Percentiles rank a stretch among this genome's conserved stretches.
These are phyloP conservation scores for Spinacia oleracea DNA, from an alignment of 179 eudicot species.

Conservation along the genomic window DNA sequence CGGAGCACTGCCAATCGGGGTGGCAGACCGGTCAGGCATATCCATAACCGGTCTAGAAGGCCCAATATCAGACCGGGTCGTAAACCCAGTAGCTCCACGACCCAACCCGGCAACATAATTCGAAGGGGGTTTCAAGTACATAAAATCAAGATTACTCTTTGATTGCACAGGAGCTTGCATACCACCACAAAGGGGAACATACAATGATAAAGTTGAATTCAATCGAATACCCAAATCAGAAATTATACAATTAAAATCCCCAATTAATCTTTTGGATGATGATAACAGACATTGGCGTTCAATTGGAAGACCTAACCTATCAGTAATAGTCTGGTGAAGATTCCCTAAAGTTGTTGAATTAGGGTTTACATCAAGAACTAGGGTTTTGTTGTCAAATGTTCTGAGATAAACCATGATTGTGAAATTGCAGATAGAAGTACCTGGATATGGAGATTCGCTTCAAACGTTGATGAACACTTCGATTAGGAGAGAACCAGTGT, in stretches of 20 bases:
- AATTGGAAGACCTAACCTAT: conserved; percentile 40
- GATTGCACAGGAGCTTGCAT: conserved; percentile 81
- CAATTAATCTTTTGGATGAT: conserved; percentile 44
- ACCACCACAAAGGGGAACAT: conserved; percentile 57
- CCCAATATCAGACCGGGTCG: conserved; percentile 96
- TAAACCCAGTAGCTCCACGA: conserved; percentile 98
- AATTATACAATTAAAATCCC: conserved; percentile 23
- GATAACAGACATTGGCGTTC: conserved; percentile 48
- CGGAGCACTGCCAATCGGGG: conserved; percentile 50
- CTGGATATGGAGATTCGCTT: neutral
- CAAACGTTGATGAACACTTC: neutral
- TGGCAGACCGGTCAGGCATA: conserved; percentile 64
- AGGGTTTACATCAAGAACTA: conserved; percentile 56
- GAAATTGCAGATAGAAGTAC: neutral
- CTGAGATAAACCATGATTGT: conserved; percentile 53
- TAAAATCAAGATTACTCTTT: conserved; percentile 56
- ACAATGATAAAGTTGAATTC: conserved; percentile 50
- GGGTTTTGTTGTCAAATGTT: conserved; percentile 52
- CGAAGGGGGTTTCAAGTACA: conserved; percentile 71
- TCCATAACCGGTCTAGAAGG: conserved; percentile 26
- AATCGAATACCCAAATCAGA: conserved; percentile 46
- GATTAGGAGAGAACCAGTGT: neutral
- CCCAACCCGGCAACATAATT: conserved; percentile 95
- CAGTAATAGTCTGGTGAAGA: conserved; percentile 40
- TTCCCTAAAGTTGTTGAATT: conserved; percentile 43